Base-by-base conservation (phyloP, 2,329 filamentous ascomycete genomes). In the Pseudogymnoascus sp. region DNA sequence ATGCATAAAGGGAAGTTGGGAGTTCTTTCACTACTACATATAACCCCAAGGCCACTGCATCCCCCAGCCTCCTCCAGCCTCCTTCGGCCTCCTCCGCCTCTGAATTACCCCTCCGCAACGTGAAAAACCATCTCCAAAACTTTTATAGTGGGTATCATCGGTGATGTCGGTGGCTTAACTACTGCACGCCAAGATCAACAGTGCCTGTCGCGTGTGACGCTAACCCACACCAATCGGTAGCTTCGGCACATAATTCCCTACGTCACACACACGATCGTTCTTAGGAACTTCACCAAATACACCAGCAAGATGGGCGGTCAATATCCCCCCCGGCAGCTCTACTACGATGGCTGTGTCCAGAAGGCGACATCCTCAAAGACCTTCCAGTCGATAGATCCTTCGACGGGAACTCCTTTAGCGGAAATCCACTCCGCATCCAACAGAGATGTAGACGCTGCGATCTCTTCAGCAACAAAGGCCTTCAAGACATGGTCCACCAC, bases 401-500 rank as follows among this genome's bases (percentile, higher is more conserved):
- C 90, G 60, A 92, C 85, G 43, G 85, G 82, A 63, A 78, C 83
- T 66, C 82, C 87, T 5, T 75, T 93, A 60, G 89, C 89, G 67
- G 85, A 87, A 68, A 85, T 96, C 72, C 84, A 90, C 75, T 80
- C 84, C 35, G 89, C 90, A 16, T 87, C 89, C 0, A 75, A 79
- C 22, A 73, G 80, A 63, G 85, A 91, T 70, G 80, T 95, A 72
- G 85, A 95, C 73, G 81, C 84, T 14, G 90, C 91, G 50, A 81
- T 96, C 67, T 75, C 82, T 62, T 87, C 90, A 41, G 91, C 89
- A 41, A 79, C 86, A 63, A 78, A 79, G 35, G 91, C 90, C 0
- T 96, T 96, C 74, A 81, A 83, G 2, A 77, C 80, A 38, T 96
- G 91, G 91, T 91, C 90, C 1, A 79, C 83, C 63, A 95, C 88